Evolutionary conservation across 2,329 filamentous ascomycete species (phyloP).

Genomic region (Elsinoe necatrix): DNA sequence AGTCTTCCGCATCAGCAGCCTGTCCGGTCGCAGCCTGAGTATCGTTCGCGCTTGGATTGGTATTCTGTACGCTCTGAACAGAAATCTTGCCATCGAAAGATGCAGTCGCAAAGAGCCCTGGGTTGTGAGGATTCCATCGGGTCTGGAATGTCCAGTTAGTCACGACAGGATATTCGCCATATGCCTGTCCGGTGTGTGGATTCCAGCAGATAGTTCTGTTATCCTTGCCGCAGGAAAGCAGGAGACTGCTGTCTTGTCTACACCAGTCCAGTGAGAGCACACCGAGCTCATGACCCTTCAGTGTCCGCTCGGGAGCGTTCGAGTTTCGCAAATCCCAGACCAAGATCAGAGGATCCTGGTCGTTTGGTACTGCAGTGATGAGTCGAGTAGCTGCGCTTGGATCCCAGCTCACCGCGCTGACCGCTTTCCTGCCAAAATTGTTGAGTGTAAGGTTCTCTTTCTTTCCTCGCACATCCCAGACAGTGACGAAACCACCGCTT

Average conservation of each 20-base stretch:
- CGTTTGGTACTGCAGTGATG: slow-evolving; percentile 82
- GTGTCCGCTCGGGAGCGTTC: slow-evolving; percentile 79
- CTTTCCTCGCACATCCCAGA: slow-evolving; percentile 98
- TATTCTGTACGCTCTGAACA: slow-evolving; percentile 89
- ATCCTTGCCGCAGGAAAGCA: slow-evolving; percentile 93
- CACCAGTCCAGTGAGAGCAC: slow-evolving; percentile 95
- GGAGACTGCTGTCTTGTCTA: slow-evolving; percentile 73
- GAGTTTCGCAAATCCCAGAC: slow-evolving; percentile 96
- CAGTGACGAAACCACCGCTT: slow-evolving; percentile 87
- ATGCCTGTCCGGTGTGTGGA: slow-evolving; percentile 75
- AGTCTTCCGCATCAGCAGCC: slow-evolving; percentile 81
- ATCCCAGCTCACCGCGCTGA: slow-evolving; percentile 95
- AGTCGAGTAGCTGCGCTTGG: slow-evolving; percentile 88
- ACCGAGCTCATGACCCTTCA: slow-evolving; percentile 89
- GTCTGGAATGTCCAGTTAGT: slow-evolving; percentile 99
- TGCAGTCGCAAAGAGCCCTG: slow-evolving; percentile 83
- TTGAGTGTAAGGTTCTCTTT: slow-evolving; percentile 95
- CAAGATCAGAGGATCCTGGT: slow-evolving; percentile 77
- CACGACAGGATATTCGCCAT: slow-evolving; percentile 90
- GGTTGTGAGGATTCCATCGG: slow-evolving; percentile 87
- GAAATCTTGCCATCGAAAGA: slow-evolving; percentile 96
- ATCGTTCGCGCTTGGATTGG: slow-evolving; percentile 58
- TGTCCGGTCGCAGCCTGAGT: slow-evolving; percentile 56
- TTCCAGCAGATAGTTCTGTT: slow-evolving; percentile 96
- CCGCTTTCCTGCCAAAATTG: slow-evolving; percentile 76